These are phyloP conservation scores for Clonostachys rhizophaga DNA, from an alignment of 2,329 filamentous ascomycete species.

Conservation along the genomic window DNA sequence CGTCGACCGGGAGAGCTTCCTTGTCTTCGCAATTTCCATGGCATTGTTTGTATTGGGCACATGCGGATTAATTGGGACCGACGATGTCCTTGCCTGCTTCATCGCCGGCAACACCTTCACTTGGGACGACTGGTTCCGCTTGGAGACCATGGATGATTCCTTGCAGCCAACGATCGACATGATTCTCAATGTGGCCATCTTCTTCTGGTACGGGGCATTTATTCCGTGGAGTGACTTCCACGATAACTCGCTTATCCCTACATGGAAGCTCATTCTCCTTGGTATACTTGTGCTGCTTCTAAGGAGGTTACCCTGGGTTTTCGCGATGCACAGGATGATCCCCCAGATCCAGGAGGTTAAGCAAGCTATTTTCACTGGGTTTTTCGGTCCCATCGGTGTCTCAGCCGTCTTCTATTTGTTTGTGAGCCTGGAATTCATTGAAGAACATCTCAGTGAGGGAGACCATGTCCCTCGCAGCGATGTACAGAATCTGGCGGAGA, in stretches of 20 bases:
- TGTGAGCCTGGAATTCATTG: conserved; percentile 71
- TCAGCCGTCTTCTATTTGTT: conserved; percentile 89
- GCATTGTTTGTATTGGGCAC: conserved; percentile 85
- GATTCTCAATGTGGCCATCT: conserved; percentile 83
- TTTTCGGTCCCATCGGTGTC: conserved; percentile 90
- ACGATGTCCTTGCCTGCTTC: conserved; percentile 89
- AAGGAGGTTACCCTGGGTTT: conserved; percentile 72
- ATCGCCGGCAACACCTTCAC: conserved; percentile 89
- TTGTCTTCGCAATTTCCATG: conserved; percentile 80
- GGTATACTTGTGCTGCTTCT: conserved; percentile 74
- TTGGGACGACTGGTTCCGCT: conserved; percentile 90
- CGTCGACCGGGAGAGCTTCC: conserved; percentile 81
- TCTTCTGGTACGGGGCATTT: conserved; percentile 86
- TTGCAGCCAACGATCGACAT: conserved; percentile 94
- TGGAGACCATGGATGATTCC: conserved; percentile 84
- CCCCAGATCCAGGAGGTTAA: conserved; percentile 70
- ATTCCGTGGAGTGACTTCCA: conserved; percentile 75
- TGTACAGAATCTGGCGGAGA: conserved; percentile 59
- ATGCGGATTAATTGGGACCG: conserved; percentile 80
- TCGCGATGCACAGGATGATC: conserved; percentile 68
- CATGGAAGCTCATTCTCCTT: conserved; percentile 68
- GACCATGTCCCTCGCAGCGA: conserved; percentile 60
- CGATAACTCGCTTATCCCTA: conserved; percentile 62
- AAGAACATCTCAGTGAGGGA: conserved; percentile 40
- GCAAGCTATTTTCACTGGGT: conserved; percentile 83